Base-by-base conservation (phyloP, 441 rosid species). In the Populus trichocarpa region DNA sequence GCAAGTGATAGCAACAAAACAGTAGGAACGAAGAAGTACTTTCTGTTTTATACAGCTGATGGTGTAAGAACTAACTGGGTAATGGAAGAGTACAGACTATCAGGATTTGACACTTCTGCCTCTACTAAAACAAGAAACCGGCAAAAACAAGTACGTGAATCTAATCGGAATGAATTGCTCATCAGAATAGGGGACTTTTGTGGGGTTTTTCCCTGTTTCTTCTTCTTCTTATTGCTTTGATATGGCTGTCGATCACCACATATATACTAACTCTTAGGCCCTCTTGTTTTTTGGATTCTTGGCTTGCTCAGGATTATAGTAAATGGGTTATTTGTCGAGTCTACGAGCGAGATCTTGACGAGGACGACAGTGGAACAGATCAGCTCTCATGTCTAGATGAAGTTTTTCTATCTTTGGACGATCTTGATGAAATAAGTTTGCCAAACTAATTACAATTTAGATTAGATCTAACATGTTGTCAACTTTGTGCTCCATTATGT, bases 271-370 rank as follows among this genome's bases (percentile, higher is more conserved):
- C 36, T 70, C 5, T 11, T 25, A 40, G 30, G 28, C 10, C 16
- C 5, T 6, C 23, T 14, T 46, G 53, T 53, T 38, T 53, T n/a
- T 22, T 12, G 61, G 67, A 26, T 13, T 35, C 46, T 1, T 65
- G 80, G 20, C 20, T 46, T 46, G 57, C 76, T 65, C 87, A 92
- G 97, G 99, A 92, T 75, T 81, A 81, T 69, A 92, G 90, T 82
- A 91, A 85, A 79, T 93, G 97, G 99, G 97, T 92, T 33, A 75
- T 95, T n/a, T 93, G 99, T 83, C 87, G 97, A 82, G 98, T 93
- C 67, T 88, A 90, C 63, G 97, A 95, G 80, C 78, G 86, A 33
- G 73, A 71, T 13, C 69, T 74, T 12, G 85, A 86, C 23, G 88
- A 86, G 1, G 87, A 84, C 8, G 84, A 71, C 5, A 90, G 87